These are phyloP conservation scores for Aechmea fasciata DNA, from an alignment of 176 grass and related monocot species.

Conservation along the genomic window DNA sequence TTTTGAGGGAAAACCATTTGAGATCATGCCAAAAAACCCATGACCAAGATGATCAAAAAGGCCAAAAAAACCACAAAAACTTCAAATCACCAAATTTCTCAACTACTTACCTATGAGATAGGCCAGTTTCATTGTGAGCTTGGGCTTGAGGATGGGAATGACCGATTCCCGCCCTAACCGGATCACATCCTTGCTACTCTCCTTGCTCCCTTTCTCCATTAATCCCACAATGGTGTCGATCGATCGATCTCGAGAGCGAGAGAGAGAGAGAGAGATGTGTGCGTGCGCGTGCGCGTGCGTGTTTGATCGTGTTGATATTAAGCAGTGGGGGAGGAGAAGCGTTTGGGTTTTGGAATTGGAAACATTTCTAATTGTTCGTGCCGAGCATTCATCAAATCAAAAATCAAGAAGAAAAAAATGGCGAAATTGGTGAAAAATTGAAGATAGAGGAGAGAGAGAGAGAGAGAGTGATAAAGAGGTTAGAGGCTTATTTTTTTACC, in stretches of 20 bases:
- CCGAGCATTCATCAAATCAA: background rate
- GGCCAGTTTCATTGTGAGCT: constrained; percentile 93
- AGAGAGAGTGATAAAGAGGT: background rate
- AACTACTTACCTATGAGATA: constrained; percentile 64
- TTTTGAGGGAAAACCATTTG: background rate
- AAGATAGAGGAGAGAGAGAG: background rate
- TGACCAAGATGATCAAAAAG: constrained; percentile 4
- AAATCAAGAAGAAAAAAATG: background rate
- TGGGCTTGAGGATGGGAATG: constrained; percentile 86
- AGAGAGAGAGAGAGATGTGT: no score
- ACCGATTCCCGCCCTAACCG: constrained; percentile 77
- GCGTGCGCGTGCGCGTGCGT: background rate
- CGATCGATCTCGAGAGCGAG: background rate
- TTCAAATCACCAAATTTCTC: background rate
- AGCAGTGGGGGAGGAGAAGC: background rate
- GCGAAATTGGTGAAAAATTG: background rate
- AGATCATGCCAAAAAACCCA: background rate
- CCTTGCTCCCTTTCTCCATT: constrained; percentile 13
- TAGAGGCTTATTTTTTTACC: background rate
- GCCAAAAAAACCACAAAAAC: background rate
- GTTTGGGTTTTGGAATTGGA: background rate
- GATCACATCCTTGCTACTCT: constrained; percentile 51
- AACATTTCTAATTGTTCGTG: background rate
- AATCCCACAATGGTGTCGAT: background rate
- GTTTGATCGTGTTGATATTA: background rate